Percentiles rank a stretch among this genome's conserved stretches.
phyloP scores from a whole-genome alignment of 768 basidiomycete species.

The Scleroderma bovista region DNA sequence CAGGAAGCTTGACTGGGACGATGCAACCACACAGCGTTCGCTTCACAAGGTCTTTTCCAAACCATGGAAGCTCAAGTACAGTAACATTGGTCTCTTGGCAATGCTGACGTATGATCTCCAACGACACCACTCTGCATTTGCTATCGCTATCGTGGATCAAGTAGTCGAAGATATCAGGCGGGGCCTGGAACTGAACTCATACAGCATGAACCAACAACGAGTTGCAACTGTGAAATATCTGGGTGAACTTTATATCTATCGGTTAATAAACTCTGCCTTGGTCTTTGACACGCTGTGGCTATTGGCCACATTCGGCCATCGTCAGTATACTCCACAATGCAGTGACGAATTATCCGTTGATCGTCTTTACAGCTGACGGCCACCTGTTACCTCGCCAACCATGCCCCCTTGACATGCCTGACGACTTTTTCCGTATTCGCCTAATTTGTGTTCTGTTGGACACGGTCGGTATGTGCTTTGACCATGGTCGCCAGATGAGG shows the following conservation, averaged over 20 bases:
- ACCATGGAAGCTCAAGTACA: conserved; percentile 95
- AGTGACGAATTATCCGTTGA: not conserved
- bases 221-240: conserved; percentile 91
- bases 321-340: conserved; percentile 45
- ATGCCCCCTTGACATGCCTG: conserved; percentile 80
- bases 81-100: conserved; percentile 83
- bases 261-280: conserved; percentile 81
- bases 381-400: conserved; percentile 75
- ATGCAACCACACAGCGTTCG: conserved; percentile 49
- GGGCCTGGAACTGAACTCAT: conserved; percentile 90
- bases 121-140: conserved; percentile 86
- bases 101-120: conserved; percentile 95
- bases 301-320: conserved; percentile 91
- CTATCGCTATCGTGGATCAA: conserved; percentile 86
- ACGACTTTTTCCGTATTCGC: conserved; percentile 94
- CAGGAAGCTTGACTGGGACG: conserved; percentile 96
- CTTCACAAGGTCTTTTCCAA: conserved; percentile 93
- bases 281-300: conserved; percentile 95
- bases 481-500: conserved; percentile 85
- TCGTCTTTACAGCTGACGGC: conserved; percentile 64
- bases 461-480: conserved; percentile 97
- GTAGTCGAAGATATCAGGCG: conserved; percentile 88
- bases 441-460: conserved; percentile 90
- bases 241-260: conserved; percentile 96
- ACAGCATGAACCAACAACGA: conserved; percentile 91